Conservation (phyloP, 1,284 basidiomycete species). For the Trametes polyzona region DNA sequence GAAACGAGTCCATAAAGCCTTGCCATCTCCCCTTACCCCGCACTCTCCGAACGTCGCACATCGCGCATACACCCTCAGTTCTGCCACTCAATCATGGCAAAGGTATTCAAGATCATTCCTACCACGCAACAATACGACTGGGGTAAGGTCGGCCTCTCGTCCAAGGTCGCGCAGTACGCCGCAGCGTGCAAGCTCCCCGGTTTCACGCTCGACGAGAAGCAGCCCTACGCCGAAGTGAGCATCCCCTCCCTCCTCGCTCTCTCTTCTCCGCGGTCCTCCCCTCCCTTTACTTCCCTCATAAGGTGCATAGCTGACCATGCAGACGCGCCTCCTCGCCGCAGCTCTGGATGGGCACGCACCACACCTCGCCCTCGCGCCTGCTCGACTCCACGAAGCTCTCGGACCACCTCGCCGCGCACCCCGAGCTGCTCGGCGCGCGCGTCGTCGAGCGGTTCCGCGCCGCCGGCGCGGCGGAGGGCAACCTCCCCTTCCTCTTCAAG, state of each 20-base stretch:
- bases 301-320: conserved; percentile 7
- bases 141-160: conserved; percentile 66
- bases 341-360: conserved; percentile 99
- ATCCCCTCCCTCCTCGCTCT: background rate
- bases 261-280: background rate
- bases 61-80: too few species aligned
- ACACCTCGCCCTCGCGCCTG: conserved; percentile 78
- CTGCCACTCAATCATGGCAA: conserved; percentile 15
- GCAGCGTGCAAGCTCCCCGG: conserved; percentile 43
- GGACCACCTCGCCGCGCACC: conserved; percentile 65
- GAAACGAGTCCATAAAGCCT: background rate
- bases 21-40: background rate
- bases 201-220: conserved; percentile 55
- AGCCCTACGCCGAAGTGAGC: conserved; percentile 69
- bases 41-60: background rate
- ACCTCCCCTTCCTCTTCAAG: conserved; percentile 93
- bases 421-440: conserved; percentile 68
- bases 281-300: background rate
- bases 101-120: conserved; percentile 71
- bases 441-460: conserved; percentile 62
- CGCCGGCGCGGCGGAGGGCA: conserved; percentile 59
- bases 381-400: conserved; percentile 49
- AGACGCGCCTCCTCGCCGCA: conserved; percentile 36
- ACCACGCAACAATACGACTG: conserved; percentile 77
- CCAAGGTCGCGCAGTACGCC: conserved; percentile 67